Percentiles rank a stretch among this genome's conserved stretches.
These are phyloP conservation scores for Ophiostoma perfectum DNA, from an alignment of 2,329 filamentous ascomycete genomes.

Conservation along the genomic window DNA sequence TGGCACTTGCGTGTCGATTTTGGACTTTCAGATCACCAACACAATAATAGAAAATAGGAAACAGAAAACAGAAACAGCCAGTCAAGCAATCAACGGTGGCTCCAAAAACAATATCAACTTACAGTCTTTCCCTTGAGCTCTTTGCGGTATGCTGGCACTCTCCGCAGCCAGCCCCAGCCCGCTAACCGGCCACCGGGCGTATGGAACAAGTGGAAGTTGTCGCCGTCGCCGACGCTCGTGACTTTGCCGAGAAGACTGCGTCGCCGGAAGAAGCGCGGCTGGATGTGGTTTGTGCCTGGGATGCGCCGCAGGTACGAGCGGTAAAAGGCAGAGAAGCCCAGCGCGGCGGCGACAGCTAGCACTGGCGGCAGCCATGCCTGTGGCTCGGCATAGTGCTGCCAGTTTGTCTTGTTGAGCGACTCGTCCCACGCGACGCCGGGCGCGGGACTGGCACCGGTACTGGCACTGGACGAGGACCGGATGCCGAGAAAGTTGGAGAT, in stretches of 20 bases:
- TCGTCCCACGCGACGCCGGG: conserved; percentile 36
- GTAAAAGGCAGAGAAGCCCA: conserved; percentile 57
- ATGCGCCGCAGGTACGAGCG: conserved; percentile 77
- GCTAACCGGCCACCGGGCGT: conserved; percentile 82
- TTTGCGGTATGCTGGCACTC: conserved; percentile 62
- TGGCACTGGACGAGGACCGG: background rate
- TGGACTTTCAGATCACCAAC: no score
- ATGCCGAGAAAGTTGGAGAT: conserved; percentile 5
- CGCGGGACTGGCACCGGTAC: background rate
- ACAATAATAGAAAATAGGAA: no score
- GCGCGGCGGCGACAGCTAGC: conserved; percentile 50
- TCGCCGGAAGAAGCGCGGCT: conserved; percentile 66
- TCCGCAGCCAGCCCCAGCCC: conserved; percentile 90
- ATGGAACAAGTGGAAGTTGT: conserved; percentile 91
- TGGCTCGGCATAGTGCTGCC: conserved; percentile 51
- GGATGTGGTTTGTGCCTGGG: conserved; percentile 69
- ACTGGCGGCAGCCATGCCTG: conserved; percentile 49
- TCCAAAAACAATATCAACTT: conserved; percentile 30
- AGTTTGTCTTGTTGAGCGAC: conserved; percentile 44
- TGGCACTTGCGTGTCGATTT: background rate
- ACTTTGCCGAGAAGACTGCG: conserved; percentile 78
- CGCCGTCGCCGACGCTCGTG: conserved; percentile 91
- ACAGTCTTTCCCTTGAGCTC: conserved; percentile 74
- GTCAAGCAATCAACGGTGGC: background rate
- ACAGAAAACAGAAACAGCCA: no score